Evolutionary conservation across 805 yeast species (phyloP).

Genomic region (Yarrowia sp.): DNA sequence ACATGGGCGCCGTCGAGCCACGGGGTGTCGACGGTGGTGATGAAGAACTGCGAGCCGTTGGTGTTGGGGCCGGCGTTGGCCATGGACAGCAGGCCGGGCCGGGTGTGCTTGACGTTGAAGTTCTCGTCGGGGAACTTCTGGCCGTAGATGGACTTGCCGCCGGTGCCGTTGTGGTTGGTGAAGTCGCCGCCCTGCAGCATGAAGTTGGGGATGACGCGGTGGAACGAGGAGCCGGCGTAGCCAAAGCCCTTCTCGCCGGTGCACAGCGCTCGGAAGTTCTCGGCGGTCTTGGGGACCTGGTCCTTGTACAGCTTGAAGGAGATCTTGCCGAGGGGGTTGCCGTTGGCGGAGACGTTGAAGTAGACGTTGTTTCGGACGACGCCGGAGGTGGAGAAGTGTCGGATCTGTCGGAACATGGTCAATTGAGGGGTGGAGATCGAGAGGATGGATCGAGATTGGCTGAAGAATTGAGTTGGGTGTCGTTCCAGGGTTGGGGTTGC

Average conservation of each 20-base stretch:
- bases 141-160: constrained; percentile 86
- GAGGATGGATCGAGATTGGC: too few relatives aligned
- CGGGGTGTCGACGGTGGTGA: constrained; percentile 82
- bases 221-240: constrained; percentile 83
- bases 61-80: constrained; percentile 99
- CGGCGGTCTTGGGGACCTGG: constrained; percentile 89
- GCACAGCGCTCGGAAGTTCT: constrained; percentile 90
- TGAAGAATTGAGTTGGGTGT: too few relatives aligned
- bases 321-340: constrained; percentile 72
- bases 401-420: constrained; percentile 20
- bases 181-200: constrained; percentile 97
- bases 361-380: constrained; percentile 47
- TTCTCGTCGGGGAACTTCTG: constrained; percentile 75
- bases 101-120: constrained; percentile 64
- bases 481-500: neutral
- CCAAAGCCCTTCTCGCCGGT: constrained; percentile 96
- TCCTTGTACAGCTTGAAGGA: constrained; percentile 82
- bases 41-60: constrained; percentile 96
- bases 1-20: constrained; percentile 95
- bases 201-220: constrained; percentile 94
- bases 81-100: constrained; percentile 86
- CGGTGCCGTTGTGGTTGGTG: constrained; percentile 83
- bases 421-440: too few relatives aligned
- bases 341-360: constrained; percentile 77
- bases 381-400: constrained; percentile 24